These are phyloP conservation scores for Yamadazyma akitaensis DNA, from an alignment of 805 yeast species.

Conservation along the genomic window DNA sequence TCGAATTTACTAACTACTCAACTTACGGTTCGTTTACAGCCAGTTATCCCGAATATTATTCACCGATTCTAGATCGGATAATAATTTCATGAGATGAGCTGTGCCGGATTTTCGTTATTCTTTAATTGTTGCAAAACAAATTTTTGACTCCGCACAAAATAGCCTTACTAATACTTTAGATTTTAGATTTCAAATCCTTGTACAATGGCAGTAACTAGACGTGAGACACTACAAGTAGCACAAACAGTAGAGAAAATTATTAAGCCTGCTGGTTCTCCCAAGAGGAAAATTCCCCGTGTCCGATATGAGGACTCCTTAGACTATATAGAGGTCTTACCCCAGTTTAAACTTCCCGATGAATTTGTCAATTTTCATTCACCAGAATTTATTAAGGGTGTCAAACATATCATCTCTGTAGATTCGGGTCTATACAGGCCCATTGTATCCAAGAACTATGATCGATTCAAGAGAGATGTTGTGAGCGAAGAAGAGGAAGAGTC, in stretches of 20 bases:
- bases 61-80: no score
- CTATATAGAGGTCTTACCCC: constrained; percentile 14
- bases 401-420: constrained; percentile 28
- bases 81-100: no score
- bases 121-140: no score
- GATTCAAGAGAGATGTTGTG: constrained; percentile 13
- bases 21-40: no score
- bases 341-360: constrained; percentile 22
- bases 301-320: constrained; percentile 12
- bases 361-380: constrained; percentile 31
- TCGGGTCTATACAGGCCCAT: constrained; percentile 33
- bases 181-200: neutral
- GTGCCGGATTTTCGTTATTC: no score
- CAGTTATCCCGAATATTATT: no score
- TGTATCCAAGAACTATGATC: constrained; percentile 26
- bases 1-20: no score
- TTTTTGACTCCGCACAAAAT: no score
- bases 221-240: neutral
- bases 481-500: constrained; percentile 4
- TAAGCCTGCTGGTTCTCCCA: neutral
- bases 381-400: constrained; percentile 31
- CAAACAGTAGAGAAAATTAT: constrained; percentile 2
- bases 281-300: constrained; percentile 1
- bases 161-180: no score
- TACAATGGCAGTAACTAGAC: constrained; percentile 3